Conservation (phyloP, 1,284 basidiomycete species). For the Puccinia hordei region DNA sequence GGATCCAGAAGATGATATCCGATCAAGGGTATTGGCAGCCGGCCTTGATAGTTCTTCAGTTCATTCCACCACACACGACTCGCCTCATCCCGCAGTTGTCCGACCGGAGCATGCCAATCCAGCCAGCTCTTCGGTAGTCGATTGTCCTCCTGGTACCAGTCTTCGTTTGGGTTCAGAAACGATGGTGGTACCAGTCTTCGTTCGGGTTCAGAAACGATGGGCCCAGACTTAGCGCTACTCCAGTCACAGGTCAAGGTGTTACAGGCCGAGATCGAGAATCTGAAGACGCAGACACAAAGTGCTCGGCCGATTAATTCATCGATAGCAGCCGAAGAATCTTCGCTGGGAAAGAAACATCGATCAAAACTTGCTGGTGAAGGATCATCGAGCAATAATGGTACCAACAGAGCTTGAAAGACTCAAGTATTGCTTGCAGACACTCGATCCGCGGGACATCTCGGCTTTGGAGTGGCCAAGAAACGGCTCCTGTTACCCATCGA, state of each 20-base stretch:
- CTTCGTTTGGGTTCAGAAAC: slow-evolving; percentile 2
- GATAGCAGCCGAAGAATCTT: background rate
- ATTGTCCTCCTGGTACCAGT: background rate
- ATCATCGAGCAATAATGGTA: background rate
- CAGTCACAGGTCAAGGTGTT: slow-evolving; percentile 13
- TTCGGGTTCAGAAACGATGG: background rate
- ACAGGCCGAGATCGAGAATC: slow-evolving; percentile 31
- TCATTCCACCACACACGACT: background rate
- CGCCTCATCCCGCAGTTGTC: background rate
- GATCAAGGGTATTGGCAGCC: slow-evolving; percentile 92
- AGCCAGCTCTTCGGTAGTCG: background rate
- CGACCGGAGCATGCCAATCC: background rate
- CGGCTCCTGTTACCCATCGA: slow-evolving; percentile 33
- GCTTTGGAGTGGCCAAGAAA: slow-evolving; percentile 44
- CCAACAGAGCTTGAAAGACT: background rate
- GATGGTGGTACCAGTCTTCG: too few relatives aligned
- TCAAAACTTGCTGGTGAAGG: background rate
- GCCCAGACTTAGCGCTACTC: background rate
- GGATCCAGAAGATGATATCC: slow-evolving; percentile 94
- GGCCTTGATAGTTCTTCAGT: slow-evolving; percentile 4
- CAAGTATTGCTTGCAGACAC: background rate
- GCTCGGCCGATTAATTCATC: background rate
- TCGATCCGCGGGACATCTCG: background rate
- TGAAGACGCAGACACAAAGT: background rate
- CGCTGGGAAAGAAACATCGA: background rate